Evolutionary conservation across 177 flowering plant genomes (phyloP), one percentile per base, ranked within the genome.

Genomic region (Tripterygium wilfordii): DNA sequence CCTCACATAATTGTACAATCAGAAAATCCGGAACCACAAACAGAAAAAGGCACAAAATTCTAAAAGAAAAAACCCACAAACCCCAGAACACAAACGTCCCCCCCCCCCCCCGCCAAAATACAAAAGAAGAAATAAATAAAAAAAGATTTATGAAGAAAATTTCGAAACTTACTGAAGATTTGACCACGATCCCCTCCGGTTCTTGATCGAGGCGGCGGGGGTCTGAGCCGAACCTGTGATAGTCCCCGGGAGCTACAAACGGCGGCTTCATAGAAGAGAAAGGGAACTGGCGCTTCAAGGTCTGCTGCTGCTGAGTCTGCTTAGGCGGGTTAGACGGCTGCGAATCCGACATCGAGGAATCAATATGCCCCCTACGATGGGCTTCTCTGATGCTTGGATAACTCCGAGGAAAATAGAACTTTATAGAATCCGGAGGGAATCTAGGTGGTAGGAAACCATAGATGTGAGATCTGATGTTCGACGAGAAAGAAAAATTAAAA

Each of bases 191-290:
- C 19, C 53, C 77, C 13, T 81, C 84, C 16, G 57, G 46, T 28
- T 68, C 77, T 12, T 66, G 82, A 54, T 64, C 76, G 14, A 58
- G 40, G 42, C 58, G 58, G 41, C 53, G 57, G 33, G 23, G 58
- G 20, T 65, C 42, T 15, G 56, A 23, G 23, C 53, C 45, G 42
- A 85, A 86, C 37, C 74, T 73, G 61, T 83, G 97, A 37, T 89
- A 89, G 46, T 83, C 95, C 1, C 68, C 82, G 1, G 80, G 42
- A 33, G 70, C 42, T 10, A 59, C 61, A 42, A 79, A 82, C 39
- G 88, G 80, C 69, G 96, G 88, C 70, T 66, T 77, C 61, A 63
- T 59, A 5, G 95, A 56, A 13, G 85, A 54, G 52, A 86, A 79
- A 3, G 82, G 80, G 8, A 70, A 74, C 53, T 79, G 90, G 15